Base-by-base conservation (phyloP, 768 basidiomycete genomes). In the Pulveroboletus frians region DNA sequence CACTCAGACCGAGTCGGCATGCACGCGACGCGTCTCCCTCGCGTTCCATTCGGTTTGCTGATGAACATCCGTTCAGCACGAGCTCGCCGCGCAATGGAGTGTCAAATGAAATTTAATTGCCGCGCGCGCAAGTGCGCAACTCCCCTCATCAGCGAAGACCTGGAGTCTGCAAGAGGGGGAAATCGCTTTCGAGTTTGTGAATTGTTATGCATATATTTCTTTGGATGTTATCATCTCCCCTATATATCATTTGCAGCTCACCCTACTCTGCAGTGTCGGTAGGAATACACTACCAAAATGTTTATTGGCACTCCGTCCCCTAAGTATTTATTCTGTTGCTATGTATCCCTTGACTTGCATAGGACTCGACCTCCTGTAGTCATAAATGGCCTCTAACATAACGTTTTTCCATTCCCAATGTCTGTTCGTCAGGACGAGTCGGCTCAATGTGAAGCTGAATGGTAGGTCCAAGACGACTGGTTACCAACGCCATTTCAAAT, bases 21-120 rank as follows among this genome's bases (percentile, higher is more conserved):
- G 57, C 66, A 15, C 69, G 76, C 20, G 76, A 74, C 3, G 68
- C 60, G 40, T 78, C 76, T 7, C 76, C 76, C 1, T 53, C 70
- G 9, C 73, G 76, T n/a, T 78, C 76, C 11, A 69, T 77, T 46
- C 70, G 73, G 31, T 78, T 75, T 55, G 74, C 69, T 34, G 76
- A 77, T 27, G 63, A 69, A 44, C 61, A 54, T n/a, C 51, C 30
- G n/a, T 53, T 52, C 5, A 59, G 65, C 32, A 37, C 53, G 0
- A 55, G 2, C 48, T 59, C 65, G 20, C 63, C 61, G 5, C 58
- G 55, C 29, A 58, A 39, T 14, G 40, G 53, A n/a, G 3, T 27
- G 26, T 60, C 60, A 55, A 61, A 57, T 11, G 58, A 65, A n/a
- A 35, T 55, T 43, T 56, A 47, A 51, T 49, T 50, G 10, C 43